Conservation (phyloP, 371 early-diverging fungal species). For the Mortierella sp. region DNA sequence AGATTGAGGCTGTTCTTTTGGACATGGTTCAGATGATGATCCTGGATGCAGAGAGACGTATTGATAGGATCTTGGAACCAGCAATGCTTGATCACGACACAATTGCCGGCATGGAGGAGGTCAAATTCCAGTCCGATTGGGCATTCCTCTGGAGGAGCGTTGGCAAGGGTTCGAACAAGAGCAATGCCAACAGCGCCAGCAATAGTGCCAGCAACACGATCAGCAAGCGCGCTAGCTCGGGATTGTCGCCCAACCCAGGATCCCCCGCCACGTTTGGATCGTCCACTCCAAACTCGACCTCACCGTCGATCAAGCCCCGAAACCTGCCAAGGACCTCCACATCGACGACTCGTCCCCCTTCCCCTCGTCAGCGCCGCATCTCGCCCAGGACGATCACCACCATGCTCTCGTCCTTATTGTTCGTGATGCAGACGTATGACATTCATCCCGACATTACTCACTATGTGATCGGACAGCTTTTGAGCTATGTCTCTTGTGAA, state of each 20-base stretch:
- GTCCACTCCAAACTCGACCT: conserved; percentile 75
- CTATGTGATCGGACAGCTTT: conserved; percentile 77
- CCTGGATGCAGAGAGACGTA: conserved; percentile 62
- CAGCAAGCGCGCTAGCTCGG: conserved; percentile 54
- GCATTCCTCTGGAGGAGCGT: conserved; percentile 56
- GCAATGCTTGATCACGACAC: conserved; percentile 79
- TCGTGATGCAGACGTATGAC: conserved; percentile 69
- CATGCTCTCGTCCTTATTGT: conserved; percentile 69
- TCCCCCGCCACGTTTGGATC: conserved; percentile 77
- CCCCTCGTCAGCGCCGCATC: conserved; percentile 45
- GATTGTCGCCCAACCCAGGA: conserved; percentile 15
- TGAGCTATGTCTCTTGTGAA: conserved; percentile 79
- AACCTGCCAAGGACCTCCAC: conserved; percentile 32
- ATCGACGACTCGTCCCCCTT: conserved; percentile 29
- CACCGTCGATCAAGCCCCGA: conserved; percentile 14
- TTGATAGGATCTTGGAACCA: conserved; percentile 70
- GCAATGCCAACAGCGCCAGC: conserved; percentile 44
- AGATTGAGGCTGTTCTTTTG: conserved; percentile 73
- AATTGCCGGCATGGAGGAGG: conserved; percentile 71
- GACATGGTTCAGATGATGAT: conserved; percentile 75
- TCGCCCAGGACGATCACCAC: conserved; percentile 75
- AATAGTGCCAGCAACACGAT: conserved; percentile 71
- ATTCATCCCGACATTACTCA: conserved; percentile 78
- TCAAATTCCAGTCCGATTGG: conserved; percentile 74
- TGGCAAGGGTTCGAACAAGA: conserved; percentile 15